Percentiles rank a stretch among this genome's conserved stretches.
phyloP scores from a whole-genome alignment of 2,329 filamentous ascomycete species.

The Sporothrix globosa region DNA sequence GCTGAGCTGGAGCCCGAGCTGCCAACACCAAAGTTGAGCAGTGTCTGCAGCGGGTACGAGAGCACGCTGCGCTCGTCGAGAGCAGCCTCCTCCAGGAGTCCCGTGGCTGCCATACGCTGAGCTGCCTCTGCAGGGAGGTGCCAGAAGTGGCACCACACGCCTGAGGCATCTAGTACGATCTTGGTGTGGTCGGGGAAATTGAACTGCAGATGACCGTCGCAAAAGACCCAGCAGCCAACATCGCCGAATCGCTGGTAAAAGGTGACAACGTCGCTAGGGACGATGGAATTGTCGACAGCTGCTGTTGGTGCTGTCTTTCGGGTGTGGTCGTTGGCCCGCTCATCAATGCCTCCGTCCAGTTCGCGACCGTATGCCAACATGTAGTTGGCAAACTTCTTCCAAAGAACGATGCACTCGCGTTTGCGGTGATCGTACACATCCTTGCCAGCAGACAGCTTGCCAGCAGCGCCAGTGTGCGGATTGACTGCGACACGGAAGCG shows the following conservation, averaged over 20 bases:
- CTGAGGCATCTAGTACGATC: constrained; percentile 73
- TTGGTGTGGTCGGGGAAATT: constrained; percentile 91
- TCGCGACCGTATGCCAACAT: constrained; percentile 76
- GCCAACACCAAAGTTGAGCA: constrained; percentile 65
- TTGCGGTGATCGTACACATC: constrained; percentile 68
- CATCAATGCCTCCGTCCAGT: constrained; percentile 55
- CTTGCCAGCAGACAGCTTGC: constrained; percentile 64
- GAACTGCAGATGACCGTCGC: constrained; percentile 77
- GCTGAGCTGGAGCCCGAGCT: constrained; percentile 16
- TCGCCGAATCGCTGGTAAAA: constrained; percentile 83
- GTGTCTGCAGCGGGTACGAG: constrained; percentile 71
- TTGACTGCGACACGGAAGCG: constrained; percentile 61
- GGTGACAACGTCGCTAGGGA: constrained; percentile 65
- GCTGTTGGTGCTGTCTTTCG: constrained; percentile 50
- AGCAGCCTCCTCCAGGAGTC: constrained; percentile 70
- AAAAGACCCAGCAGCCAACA: constrained; percentile 80
- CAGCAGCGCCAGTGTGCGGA: constrained; percentile 59
- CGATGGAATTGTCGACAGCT: constrained; percentile 44
- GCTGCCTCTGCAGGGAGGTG: constrained; percentile 74
- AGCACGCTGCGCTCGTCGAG: constrained; percentile 71
- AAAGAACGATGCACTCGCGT: constrained; percentile 66
- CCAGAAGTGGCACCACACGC: constrained; percentile 77
- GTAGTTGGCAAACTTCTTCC: constrained; percentile 76
- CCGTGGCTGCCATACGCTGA: constrained; percentile 63
- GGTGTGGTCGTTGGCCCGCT: constrained; percentile 42